These are phyloP conservation scores for Ceratobasidium sp. DNA, from an alignment of 1,284 basidiomycete genomes.

Conservation along the genomic window DNA sequence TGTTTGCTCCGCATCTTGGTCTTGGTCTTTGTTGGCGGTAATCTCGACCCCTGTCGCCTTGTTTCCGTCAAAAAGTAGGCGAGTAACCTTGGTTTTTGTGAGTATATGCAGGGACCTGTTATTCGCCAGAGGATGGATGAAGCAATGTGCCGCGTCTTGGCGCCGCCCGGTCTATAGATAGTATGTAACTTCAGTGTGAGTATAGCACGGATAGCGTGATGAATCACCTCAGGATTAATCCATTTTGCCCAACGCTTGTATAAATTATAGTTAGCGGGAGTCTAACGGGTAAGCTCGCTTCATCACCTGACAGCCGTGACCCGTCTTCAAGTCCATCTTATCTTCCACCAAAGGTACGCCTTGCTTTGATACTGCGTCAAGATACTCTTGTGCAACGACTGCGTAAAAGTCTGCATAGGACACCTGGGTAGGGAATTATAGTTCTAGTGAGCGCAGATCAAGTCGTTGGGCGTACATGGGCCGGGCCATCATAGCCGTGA, in stretches of 20 bases:
- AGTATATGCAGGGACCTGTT: constrained; percentile 43
- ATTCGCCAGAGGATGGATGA: constrained; percentile 23
- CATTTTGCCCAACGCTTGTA: constrained; percentile 44
- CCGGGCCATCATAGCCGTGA: constrained; percentile 40
- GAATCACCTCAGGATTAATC: constrained; percentile 13
- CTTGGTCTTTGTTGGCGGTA: constrained; percentile 27
- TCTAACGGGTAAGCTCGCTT: too few species aligned
- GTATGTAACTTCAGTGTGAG: too few species aligned
- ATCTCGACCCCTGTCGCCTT: constrained; percentile 43
- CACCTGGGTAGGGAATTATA: neutral
- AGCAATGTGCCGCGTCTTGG: constrained; percentile 36
- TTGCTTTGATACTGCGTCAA: constrained; percentile 19
- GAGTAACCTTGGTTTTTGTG: constrained; percentile 33
- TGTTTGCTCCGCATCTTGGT: constrained; percentile 28
- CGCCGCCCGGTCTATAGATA: constrained; percentile 31
- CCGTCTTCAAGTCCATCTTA: constrained; percentile 31
- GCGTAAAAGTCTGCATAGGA: constrained; percentile 32
- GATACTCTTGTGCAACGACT: constrained; percentile 20
- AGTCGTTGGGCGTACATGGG: constrained; percentile 8
- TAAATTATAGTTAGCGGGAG: neutral
- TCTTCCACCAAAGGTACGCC: constrained; percentile 37
- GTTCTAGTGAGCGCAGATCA: neutral
- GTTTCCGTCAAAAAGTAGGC: constrained; percentile 38
- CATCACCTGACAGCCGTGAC: constrained; percentile 39
- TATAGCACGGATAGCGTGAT: too few species aligned